These are phyloP conservation scores for Aureobasidium sp. DNA, from an alignment of 2,329 filamentous ascomycete genomes.

Conservation along the genomic window DNA sequence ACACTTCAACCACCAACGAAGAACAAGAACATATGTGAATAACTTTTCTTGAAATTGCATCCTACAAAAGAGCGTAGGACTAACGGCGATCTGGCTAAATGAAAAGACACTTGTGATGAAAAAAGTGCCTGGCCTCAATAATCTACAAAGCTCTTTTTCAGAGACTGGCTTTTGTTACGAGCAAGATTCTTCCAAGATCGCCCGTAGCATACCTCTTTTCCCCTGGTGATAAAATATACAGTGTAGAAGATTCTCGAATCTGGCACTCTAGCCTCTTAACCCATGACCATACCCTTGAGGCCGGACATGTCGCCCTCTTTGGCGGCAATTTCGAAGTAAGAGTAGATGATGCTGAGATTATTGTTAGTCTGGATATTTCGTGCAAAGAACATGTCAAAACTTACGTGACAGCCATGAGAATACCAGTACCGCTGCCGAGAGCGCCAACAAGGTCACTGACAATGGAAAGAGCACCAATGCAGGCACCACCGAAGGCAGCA, in stretches of 20 bases:
- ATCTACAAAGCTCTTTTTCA: constrained; percentile 10
- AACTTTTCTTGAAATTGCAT: constrained; percentile 9
- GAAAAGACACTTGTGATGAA: not conserved
- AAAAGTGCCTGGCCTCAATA: constrained; percentile 4
- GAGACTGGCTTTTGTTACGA: constrained; percentile 5
- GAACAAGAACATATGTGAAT: not conserved
- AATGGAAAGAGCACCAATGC: constrained; percentile 95
- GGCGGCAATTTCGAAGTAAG: constrained; percentile 98
- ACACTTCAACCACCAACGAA: not conserved
- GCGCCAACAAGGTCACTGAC: constrained; percentile 92
- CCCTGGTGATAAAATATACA: constrained; percentile 8
- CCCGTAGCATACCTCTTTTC: constrained; percentile 3
- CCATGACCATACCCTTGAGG: constrained; percentile 57
- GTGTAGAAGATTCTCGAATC: constrained; percentile 12
- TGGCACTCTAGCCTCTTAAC: constrained; percentile 23
- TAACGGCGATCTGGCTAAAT: constrained; percentile 5
- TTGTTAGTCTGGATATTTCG: constrained; percentile 18
- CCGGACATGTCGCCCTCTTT: constrained; percentile 94
- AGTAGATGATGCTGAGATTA: constrained; percentile 82
- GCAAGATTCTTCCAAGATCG: constrained; percentile 10
- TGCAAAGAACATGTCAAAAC: constrained; percentile 32
- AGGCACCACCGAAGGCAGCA: constrained; percentile 95
- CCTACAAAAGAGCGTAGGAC: constrained; percentile 11
- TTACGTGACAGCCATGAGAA: constrained; percentile 95
- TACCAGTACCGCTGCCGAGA: constrained; percentile 93